Conservation (phyloP, 2,329 filamentous ascomycete genomes). For the Diaporthe sp. region DNA sequence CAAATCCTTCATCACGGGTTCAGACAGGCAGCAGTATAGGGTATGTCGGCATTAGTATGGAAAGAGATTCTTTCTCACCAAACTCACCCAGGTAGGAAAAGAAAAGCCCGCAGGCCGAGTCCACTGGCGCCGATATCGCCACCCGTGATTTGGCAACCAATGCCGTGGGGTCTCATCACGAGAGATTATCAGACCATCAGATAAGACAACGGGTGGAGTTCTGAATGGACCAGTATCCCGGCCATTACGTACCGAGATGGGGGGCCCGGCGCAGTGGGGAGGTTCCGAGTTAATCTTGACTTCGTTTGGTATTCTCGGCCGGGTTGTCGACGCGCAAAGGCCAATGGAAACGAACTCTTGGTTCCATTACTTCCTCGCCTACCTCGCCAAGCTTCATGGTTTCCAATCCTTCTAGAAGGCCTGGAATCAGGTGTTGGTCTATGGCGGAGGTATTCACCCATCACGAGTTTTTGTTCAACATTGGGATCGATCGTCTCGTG, state of each 20-base stretch:
- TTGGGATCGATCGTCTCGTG: neutral
- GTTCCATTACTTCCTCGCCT: neutral
- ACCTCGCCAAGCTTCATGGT: neutral
- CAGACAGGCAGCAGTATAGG: neutral
- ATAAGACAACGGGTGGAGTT: conserved; percentile 7
- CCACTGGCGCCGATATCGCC: conserved; percentile 16
- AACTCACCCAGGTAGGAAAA: neutral
- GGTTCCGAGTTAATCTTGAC: neutral
- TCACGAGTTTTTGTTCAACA: neutral
- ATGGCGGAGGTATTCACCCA: neutral
- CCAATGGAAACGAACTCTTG: neutral
- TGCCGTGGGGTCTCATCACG: neutral
- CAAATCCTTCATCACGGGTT: neutral
- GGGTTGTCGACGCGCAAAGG: neutral
- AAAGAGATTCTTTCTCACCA: neutral
- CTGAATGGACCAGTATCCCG: neutral
- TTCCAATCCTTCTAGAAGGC: neutral
- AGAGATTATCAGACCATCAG: conserved; percentile 17
- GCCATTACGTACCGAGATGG: conserved; percentile 20
- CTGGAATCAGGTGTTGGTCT: neutral
- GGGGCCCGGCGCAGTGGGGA: neutral
- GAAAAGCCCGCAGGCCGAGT: conserved; percentile 11
- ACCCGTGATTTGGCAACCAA: neutral
- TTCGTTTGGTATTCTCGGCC: conserved; percentile 3
- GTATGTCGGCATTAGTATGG: neutral